Evolutionary conservation across 164 flowering plant genomes (phyloP).

Genomic region (Paratinospora sagittata): DNA sequence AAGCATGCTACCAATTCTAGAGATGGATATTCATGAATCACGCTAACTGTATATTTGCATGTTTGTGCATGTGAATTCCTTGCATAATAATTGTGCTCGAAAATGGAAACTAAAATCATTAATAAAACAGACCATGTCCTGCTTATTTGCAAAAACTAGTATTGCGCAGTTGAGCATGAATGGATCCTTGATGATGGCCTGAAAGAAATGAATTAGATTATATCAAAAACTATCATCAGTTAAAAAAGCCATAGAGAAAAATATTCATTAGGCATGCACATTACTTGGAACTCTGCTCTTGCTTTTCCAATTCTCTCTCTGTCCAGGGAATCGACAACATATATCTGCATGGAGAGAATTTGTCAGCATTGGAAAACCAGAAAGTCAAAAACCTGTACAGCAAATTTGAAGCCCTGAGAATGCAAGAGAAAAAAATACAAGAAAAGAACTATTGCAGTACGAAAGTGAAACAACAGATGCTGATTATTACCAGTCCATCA

Average conservation of each 20-base stretch:
- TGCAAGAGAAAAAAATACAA: not conserved
- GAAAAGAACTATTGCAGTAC: not conserved
- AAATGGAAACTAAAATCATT: not conserved
- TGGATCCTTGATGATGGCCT: constrained; percentile 90
- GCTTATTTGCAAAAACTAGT: constrained; percentile 96
- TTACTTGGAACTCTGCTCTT: constrained; percentile 89
- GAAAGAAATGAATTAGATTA: constrained; percentile 23
- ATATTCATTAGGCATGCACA: not conserved
- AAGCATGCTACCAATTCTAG: too few species aligned
- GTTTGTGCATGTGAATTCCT: too few species aligned
- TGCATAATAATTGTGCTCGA: too few species aligned
- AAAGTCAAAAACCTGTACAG: not conserved
- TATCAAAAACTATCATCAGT: constrained; percentile 4
- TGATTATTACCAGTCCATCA: constrained; percentile 78
- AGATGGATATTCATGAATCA: too few species aligned
- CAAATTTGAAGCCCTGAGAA: not conserved
- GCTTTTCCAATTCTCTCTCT: constrained; percentile 94
- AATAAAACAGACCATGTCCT: constrained; percentile 75
- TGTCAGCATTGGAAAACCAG: not conserved
- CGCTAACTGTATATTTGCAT: too few species aligned
- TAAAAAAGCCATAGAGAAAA: not conserved
- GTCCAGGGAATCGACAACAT: constrained; percentile 98
- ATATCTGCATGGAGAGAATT: constrained; percentile 52
- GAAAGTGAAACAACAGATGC: not conserved
- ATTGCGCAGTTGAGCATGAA: constrained; percentile 94